Conservation (phyloP, 495 filamentous ascomycete genomes). For the Penicillium pancosmium region DNA sequence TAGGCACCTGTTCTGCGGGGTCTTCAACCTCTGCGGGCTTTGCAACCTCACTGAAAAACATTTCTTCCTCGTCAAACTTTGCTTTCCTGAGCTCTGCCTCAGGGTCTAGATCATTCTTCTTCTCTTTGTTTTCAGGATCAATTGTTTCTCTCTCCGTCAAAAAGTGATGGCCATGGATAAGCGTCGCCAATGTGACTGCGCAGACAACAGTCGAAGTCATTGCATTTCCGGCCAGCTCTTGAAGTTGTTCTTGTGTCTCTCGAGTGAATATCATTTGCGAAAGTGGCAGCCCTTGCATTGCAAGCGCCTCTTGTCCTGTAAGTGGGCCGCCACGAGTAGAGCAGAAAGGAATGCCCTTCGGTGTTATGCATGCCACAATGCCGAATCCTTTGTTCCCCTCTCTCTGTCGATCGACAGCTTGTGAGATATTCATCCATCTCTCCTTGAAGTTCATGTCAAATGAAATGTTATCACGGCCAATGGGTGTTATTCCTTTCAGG, state of each 20-base stretch:
- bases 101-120: no score
- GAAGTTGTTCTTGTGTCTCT: conserved; percentile 65
- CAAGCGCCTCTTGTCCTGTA: conserved; percentile 65
- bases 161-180: conserved; percentile 48
- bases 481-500: conserved; percentile 41
- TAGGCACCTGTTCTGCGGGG: no score
- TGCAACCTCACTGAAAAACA: no score
- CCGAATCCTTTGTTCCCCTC: conserved; percentile 46
- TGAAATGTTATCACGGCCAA: conserved; percentile 12
- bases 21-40: no score
- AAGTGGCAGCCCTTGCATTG: conserved; percentile 72
- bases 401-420: conserved; percentile 65
- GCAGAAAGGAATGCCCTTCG: conserved; percentile 63
- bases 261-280: conserved; percentile 62
- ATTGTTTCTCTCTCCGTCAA: conserved; percentile 19
- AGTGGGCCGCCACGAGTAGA: conserved; percentile 65
- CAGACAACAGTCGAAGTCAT: conserved; percentile 80
- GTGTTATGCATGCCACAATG: conserved; percentile 71
- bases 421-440: conserved; percentile 69
- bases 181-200: conserved; percentile 56
- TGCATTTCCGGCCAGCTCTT: conserved; percentile 80
- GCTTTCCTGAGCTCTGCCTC: no score
- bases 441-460: conserved; percentile 69
- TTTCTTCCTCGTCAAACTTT: no score
- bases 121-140: no score